Evolutionary conservation across 2,329 filamentous ascomycete genomes (phyloP), one percentile per base, ranked within the genome.

Genomic region (Aspergillus terreus): DNA sequence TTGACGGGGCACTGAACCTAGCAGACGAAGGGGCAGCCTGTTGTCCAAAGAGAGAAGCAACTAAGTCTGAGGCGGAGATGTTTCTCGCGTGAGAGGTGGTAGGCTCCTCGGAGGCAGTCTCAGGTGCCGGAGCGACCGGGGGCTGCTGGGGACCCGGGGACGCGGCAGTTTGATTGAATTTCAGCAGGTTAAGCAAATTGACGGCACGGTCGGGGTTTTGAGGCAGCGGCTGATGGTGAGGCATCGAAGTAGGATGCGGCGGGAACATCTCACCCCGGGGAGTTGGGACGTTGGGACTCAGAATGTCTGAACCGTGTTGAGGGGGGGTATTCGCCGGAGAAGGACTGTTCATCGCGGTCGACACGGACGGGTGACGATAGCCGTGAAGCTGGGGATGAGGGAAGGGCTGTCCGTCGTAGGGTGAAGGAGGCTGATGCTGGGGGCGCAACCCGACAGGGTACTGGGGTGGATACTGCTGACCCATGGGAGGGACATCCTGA

Each of bases 181-280:
- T 84, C 56, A 88, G 76, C 54, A 88, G 69, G 62, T 81, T 86
- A 53, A 88, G 76, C 58, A 88, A 68, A 61, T 80, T 82, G 56
- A 77, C 76, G 14, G 81, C 79, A 54, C 78, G 76, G 51, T 78
- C 76, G 46, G 71, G 66, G 53, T 74, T 76, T 42, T 63, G 58
- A 19, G 65, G 59, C 56, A 70, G 60, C 59, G 67, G 52, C 65
- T 67, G 63, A 68, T 71, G 51, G 66, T 66, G 62, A 69, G 69
- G 47, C 65, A 70, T 47, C 61, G 62, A 57, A 50, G 69, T 61
- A 60, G 66, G 50, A 66, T 65, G 63, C 69, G 69, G 53, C 68
- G 70, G 57, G 68, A 72, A 68, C 72, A 73, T 54, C 62, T 73
- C 66, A 59, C 71, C 69, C 44, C 68, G 68, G 32, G 71, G 71